Base-by-base conservation (phyloP, 495 filamentous ascomycete genomes). In the Xylaria longipes region DNA sequence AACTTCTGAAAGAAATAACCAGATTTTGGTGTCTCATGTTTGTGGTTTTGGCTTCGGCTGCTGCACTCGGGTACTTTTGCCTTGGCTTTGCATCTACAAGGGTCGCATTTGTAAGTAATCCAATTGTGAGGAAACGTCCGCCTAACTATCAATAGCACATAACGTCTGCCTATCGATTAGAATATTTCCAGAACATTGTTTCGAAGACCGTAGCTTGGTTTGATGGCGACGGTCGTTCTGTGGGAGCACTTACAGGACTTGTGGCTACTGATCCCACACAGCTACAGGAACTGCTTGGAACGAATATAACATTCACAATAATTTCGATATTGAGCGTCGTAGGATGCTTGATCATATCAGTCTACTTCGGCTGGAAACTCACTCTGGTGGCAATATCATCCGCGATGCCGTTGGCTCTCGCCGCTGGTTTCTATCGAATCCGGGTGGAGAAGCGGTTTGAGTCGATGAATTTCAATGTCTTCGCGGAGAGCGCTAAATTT, bases 11-110 rank as follows among this genome's bases (percentile, higher is more conserved):
- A 33, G 72, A 70, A 2, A 70, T 80, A 1, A 85, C 82, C 29
- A 85, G 84, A 63, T 91, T 91, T 69, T 92, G 89, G 89, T 85
- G 89, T 20, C 73, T 91, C 39, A 91, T 91, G 87, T 91, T 92
- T 75, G 87, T 91, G 60, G 78, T 86, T 15, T 81, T 91, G 0
- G 88, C 87, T 25, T 74, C 86, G 6, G 84, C 81, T 50, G 82
- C 87, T 4, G 84, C 79, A 0, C 65, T 85, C 20, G 84, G 82
- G 68, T 91, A 90, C 70, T 84, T 84, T 62, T 72, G 81, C 0
- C 72, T 92, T 9, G 88, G 87, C 14, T 89, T 77, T 73, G 80
- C 85, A 15, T 82, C 88, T 3, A 88, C 84, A 3, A 80, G 78
- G 6, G 77, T 87, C 71, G 87, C 87, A 9, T 84, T 86, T 76